These are phyloP conservation scores for Xanthoceras sorbifolium DNA, from an alignment of 345 rosid genomes.

Conservation along the genomic window DNA sequence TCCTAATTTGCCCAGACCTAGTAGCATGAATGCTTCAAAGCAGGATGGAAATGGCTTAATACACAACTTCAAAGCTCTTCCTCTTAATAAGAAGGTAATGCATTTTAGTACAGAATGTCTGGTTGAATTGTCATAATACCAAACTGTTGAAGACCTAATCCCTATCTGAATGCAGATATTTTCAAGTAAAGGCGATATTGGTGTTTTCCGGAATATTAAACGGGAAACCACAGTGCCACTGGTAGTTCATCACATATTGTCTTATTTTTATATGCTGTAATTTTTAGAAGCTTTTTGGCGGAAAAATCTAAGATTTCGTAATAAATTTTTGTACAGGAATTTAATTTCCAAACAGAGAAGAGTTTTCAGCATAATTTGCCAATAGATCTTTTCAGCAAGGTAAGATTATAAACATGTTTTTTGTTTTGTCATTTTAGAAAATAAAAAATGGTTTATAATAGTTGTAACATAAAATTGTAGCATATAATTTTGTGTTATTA, in stretches of 20 bases:
- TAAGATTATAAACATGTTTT: conserved; percentile 25
- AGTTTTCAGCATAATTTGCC: conserved; percentile 65
- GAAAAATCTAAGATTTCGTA: conserved; percentile 9
- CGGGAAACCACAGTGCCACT: conserved; percentile 73
- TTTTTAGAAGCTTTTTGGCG: conserved; percentile 7
- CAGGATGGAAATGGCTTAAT: conserved; percentile 40
- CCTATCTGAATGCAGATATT: conserved; percentile 52
- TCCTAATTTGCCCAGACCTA: conserved; percentile 42
- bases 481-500: neutral
- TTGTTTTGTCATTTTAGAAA: neutral
- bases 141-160: neutral
- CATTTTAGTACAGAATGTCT: conserved; percentile 13
- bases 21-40: conserved; percentile 36
- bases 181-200: conserved; percentile 80
- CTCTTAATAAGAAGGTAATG: conserved; percentile 72
- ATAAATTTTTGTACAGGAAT: conserved; percentile 55
- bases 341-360: conserved; percentile 64
- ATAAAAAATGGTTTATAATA: neutral
- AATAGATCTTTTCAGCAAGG: conserved; percentile 87
- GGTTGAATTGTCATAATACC: conserved; percentile 14
- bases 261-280: conserved; percentile 1
- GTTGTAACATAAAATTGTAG: conserved; percentile 1
- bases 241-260: conserved; percentile 42
- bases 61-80: conserved; percentile 64
- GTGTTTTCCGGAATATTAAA: conserved; percentile 67